Percentiles rank a stretch among this genome's conserved stretches.
Evolutionary conservation across 2,329 filamentous ascomycete species (phyloP).

Genomic region (Ceratocystis destructans): DNA sequence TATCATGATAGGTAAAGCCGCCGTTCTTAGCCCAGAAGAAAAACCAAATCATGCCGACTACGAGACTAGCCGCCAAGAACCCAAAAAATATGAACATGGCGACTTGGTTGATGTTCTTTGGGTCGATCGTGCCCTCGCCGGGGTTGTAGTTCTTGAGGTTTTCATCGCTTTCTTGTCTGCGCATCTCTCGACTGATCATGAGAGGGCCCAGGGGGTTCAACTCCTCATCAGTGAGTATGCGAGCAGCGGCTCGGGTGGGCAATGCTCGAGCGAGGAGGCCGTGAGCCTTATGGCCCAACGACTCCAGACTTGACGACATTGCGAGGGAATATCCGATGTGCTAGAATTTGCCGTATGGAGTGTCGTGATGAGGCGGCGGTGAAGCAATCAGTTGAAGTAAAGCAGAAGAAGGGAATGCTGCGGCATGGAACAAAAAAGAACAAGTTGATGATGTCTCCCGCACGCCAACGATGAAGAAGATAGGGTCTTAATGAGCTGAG

Average conservation of each 20-base stretch:
- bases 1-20: constrained; percentile 71
- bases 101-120: constrained; percentile 46
- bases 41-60: constrained; percentile 76
- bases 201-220: constrained; percentile 28
- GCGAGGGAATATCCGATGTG: background rate
- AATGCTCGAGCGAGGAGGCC: constrained; percentile 1
- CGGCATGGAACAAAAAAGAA: background rate
- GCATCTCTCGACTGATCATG: constrained; percentile 31
- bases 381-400: background rate
- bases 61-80: constrained; percentile 63
- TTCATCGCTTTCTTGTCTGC: constrained; percentile 28
- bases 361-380: background rate
- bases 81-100: constrained; percentile 79
- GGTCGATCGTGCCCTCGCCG: constrained; percentile 36
- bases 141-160: constrained; percentile 30
- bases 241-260: background rate
- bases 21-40: constrained; percentile 98
- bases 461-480: background rate
- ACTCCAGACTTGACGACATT: constrained; percentile 12
- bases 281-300: constrained; percentile 9
- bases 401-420: background rate
- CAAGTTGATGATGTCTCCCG: background rate
- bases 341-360: background rate
- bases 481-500: constrained; percentile 19
- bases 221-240: constrained; percentile 9